A percentile compares a stretch with the other conserved stretches of the same genome.
phyloP scores from a whole-genome alignment of 2,329 filamentous ascomycete genomes.

The Pyricularia sp. region DNA sequence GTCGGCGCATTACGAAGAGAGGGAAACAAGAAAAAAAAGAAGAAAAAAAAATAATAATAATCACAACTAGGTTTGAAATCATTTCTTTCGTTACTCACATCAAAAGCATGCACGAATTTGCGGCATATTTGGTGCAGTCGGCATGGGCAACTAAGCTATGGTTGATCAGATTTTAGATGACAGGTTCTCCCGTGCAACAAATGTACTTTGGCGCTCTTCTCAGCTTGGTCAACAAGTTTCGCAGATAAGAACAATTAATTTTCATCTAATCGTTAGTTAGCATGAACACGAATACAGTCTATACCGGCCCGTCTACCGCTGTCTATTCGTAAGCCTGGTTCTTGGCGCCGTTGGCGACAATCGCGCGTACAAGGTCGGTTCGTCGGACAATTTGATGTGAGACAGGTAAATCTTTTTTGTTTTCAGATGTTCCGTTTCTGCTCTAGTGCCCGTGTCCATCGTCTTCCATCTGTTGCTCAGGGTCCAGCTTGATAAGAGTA shows the following conservation, averaged over 20 bases:
- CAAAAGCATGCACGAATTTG: neutral
- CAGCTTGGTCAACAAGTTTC: neutral
- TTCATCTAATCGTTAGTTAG: neutral
- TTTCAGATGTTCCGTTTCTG: neutral
- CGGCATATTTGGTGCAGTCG: neutral
- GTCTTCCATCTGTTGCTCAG: constrained; percentile 64
- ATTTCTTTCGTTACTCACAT: neutral
- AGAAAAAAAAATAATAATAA: no score
- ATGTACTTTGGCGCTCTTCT: neutral
- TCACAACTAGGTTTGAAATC: neutral
- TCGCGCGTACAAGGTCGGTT: neutral
- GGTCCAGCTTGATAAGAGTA: constrained; percentile 95
- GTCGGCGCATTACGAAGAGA: neutral
- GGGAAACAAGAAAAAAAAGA: neutral
- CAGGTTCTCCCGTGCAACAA: neutral
- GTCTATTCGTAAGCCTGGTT: neutral
- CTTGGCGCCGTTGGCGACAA: neutral
- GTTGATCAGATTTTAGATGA: neutral
- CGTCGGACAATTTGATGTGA: neutral
- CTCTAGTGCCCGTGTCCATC: constrained; percentile 74
- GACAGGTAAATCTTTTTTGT: neutral
- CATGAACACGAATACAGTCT: neutral
- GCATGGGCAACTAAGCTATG: neutral
- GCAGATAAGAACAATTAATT: neutral
- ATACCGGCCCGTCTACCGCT: neutral